These are phyloP conservation scores for Podaxis sp. DNA, from an alignment of 768 basidiomycete species.

Conservation along the genomic window DNA sequence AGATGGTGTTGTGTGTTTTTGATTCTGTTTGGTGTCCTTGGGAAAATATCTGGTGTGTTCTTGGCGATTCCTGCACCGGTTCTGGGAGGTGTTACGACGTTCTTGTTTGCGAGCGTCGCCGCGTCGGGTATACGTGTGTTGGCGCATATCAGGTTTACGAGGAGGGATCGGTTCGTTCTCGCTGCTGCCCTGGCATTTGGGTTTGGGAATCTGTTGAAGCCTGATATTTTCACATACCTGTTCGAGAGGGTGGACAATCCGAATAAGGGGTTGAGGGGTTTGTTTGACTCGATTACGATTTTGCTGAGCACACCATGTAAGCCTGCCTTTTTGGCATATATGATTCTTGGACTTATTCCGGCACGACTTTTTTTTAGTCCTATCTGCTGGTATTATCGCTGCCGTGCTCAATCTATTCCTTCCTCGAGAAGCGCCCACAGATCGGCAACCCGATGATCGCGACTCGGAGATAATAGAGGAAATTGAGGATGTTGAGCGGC, in stretches of 20 bases:
- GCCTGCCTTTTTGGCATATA: slow-evolving; percentile 18
- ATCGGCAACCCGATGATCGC: slow-evolving; percentile 21
- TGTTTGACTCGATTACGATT: slow-evolving; percentile 78
- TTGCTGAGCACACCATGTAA: slow-evolving; percentile 78
- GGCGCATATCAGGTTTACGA: slow-evolving; percentile 50
- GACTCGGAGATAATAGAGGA: not conserved
- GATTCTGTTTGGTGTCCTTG: slow-evolving; percentile 74
- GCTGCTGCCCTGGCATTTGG: slow-evolving; percentile 68
- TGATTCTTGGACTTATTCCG: not conserved
- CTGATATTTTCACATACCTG: slow-evolving; percentile 59
- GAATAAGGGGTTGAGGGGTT: slow-evolving; percentile 53
- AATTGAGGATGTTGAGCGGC: not conserved
- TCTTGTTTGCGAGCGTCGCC: slow-evolving; percentile 75
- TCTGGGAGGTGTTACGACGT: slow-evolving; percentile 82
- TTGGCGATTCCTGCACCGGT: slow-evolving; percentile 82
- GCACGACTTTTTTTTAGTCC: slow-evolving; percentile 32
- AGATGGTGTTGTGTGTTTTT: slow-evolving; percentile 78
- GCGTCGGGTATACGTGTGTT: slow-evolving; percentile 71
- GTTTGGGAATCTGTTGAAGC: slow-evolving; percentile 60
- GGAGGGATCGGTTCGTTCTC: slow-evolving; percentile 66
- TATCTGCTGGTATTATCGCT: slow-evolving; percentile 54
- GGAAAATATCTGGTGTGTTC: slow-evolving; percentile 81
- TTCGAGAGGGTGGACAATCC: slow-evolving; percentile 58
- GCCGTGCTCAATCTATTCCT: slow-evolving; percentile 55
- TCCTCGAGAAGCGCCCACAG: slow-evolving; percentile 21